A percentile compares a stretch with the other conserved stretches of the same genome.
Evolutionary conservation across 1,284 basidiomycete species (phyloP).

Genomic region (Xerocomus minutiporus): DNA sequence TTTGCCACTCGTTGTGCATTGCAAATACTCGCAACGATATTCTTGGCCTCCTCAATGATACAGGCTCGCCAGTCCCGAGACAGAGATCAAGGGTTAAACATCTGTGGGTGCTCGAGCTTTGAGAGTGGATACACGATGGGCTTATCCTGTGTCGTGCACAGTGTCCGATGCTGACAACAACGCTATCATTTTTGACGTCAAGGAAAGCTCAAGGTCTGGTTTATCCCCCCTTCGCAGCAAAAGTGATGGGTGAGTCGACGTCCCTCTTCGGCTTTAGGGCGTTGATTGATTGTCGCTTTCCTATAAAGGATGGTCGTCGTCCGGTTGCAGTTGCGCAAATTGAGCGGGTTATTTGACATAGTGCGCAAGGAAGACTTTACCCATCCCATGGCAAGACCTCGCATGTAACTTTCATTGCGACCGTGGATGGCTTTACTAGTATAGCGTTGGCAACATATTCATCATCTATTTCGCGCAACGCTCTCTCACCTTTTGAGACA

Average conservation of each 20-base stretch:
- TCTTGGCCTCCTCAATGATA: constrained; percentile 28
- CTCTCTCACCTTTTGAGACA: constrained; percentile 30
- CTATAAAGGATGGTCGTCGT: constrained; percentile 18
- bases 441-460: too few species aligned
- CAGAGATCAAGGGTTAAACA: background rate
- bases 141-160: constrained; percentile 2
- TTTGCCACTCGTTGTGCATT: constrained; percentile 22
- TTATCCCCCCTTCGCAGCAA: constrained; percentile 19
- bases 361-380: too few species aligned
- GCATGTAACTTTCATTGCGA: background rate
- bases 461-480: constrained; percentile 41
- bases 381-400: constrained; percentile 21
- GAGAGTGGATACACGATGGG: background rate
- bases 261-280: background rate
- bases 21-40: constrained; percentile 26
- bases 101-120: constrained; percentile 18
- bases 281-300: background rate
- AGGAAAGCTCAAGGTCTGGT: constrained; percentile 23
- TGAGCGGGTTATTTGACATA: constrained; percentile 11
- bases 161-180: constrained; percentile 26
- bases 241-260: constrained; percentile 12
- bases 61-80: constrained; percentile 24
- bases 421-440: constrained; percentile 7
- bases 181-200: constrained; percentile 21
- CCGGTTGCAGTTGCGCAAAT: constrained; percentile 23